Evolutionary conservation across 1,284 basidiomycete genomes (phyloP), one percentile per base, ranked within the genome.

Genomic region (Mycocalia duriaeana): DNA sequence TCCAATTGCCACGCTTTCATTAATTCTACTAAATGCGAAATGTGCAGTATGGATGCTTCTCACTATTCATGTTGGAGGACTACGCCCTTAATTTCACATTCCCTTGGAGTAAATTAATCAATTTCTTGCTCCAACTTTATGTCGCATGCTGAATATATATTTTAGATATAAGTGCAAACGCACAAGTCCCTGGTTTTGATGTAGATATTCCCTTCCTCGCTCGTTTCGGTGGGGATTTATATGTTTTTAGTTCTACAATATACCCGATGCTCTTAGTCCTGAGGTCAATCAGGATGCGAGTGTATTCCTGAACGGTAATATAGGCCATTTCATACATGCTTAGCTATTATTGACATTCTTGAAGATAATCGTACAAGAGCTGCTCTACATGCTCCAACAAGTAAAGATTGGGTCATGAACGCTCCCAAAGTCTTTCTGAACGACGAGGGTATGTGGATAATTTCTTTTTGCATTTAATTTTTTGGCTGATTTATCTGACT

Each of bases 51-150:
- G 79, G 79, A 11, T 84, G 81, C 59, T 66, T 76, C 47, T 53
- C 82, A 5, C 65, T 72, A 23, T 68, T 75, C 37, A 71, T 77
- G 58, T 70, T 79, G 56, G 52, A 79, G 26, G 80, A 82, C 57
- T 83, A 82, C 52, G 77, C 79, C 16, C 43, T 76, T 50, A 83
- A 84, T 56, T 82, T 68, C 55, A 79, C 74, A 1, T 79, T 72
- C 53, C 84, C 84, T 2, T 86, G 82, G 82, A 78, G 81, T 84
- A 61, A 48, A 79, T 66, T n/a, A n/a, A n/a, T n/a, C n/a, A n/a
- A n/a, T n/a, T n/a, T n/a, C n/a, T n/a, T n/a, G n/a, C n/a, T n/a
- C n/a, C n/a, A n/a, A n/a, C n/a, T n/a, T n/a, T n/a, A n/a, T n/a
- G n/a, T n/a, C n/a, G n/a, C n/a, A n/a, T 38, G 18, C 11, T 19